A percentile compares a stretch with the other conserved stretches of the same genome.
Evolutionary conservation across 164 flowering plant genomes (phyloP).

Genomic region (Tetracentron sinense): DNA sequence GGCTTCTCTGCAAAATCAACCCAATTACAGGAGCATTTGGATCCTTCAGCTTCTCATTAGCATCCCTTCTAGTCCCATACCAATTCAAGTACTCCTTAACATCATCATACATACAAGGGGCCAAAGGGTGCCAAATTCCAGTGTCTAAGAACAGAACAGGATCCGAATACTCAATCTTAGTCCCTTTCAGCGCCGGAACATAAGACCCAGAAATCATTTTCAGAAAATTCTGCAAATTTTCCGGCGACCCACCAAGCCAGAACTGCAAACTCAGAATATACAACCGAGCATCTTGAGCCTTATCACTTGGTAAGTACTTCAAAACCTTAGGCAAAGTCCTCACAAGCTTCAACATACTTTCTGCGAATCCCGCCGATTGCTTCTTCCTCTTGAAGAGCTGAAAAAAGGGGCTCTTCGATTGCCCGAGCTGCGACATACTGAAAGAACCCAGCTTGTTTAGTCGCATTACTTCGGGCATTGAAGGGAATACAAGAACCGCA

Average conservation of each 20-base stretch:
- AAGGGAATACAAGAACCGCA: slow-evolving; percentile 95
- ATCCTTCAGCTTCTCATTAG: slow-evolving; percentile 68
- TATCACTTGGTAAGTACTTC: slow-evolving; percentile 94
- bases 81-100: slow-evolving; percentile 97
- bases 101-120: slow-evolving; percentile 97
- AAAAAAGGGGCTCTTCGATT: slow-evolving; percentile 92
- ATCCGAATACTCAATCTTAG: slow-evolving; percentile 74
- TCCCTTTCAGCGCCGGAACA: slow-evolving; percentile 78
- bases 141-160: slow-evolving; percentile 88
- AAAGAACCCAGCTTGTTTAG: slow-evolving; percentile 91
- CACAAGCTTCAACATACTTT: slow-evolving; percentile 95
- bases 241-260: slow-evolving; percentile 99
- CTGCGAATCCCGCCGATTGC: slow-evolving; percentile 84
- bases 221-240: slow-evolving; percentile 81
- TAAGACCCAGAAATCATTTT: slow-evolving; percentile 97
- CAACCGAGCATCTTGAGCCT: slow-evolving; percentile 95
- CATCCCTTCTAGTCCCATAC: slow-evolving; percentile 90
- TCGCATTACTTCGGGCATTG: slow-evolving; percentile 99
- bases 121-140: slow-evolving; percentile 98
- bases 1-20: slow-evolving; percentile 79
- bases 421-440: slow-evolving; percentile 96
- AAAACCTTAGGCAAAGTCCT: slow-evolving; percentile 95
- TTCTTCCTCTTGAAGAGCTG: slow-evolving; percentile 94
- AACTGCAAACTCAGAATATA: slow-evolving; percentile 92
- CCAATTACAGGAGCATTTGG: slow-evolving; percentile 78